Base-by-base conservation (phyloP, 371 early-diverging fungal genomes). In the Rhizopus microsporus region DNA sequence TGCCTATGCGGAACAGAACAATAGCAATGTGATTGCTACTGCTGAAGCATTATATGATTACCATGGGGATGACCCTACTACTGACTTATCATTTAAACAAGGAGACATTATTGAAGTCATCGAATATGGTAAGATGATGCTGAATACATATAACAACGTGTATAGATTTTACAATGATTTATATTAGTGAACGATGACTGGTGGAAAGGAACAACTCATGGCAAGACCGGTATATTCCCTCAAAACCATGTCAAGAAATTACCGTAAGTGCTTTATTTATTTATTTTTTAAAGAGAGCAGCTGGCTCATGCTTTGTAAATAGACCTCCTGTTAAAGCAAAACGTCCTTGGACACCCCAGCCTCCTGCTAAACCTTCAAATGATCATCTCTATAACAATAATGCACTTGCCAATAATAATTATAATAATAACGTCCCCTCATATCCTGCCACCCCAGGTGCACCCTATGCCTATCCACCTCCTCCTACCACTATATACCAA, bases 151-250 rank as follows among this genome's bases (percentile, higher is more conserved):
- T 0, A 29, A 2, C 1, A 29, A 29, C 12, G 31, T 4, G 7
- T 32, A 40, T 31, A 12, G n/a, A 37, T 51, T 10, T 17, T 16
- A 7, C 5, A 7, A 13, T 23, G 8, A 13, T 37, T 51, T 3
- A 7, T n/a, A 31, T 17, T 56, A 32, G 53, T 60, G 4, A 65
- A 60, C 39, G 54, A 65, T 37, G 57, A 59, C 40, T 92, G 93
- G 93, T 83, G 88, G 83, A 81, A 87, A 74, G 91, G 88, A 80
- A 72, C 56, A 9, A 48, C 51, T n/a, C 69, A 85, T 56, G 91
- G 90, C 10, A 57, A 69, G 6, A 74, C 75, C 8, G 97, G 96
- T 0, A 81, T 88, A 15, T 87, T 96, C 54, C 97, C 97, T 7
- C 84, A 87, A 3, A 89, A 83, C 57, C 95, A 95, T 72, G 92